These are phyloP conservation scores for Erysimum cheiranthoides DNA, from an alignment of 345 rosid genomes.

Conservation along the genomic window DNA sequence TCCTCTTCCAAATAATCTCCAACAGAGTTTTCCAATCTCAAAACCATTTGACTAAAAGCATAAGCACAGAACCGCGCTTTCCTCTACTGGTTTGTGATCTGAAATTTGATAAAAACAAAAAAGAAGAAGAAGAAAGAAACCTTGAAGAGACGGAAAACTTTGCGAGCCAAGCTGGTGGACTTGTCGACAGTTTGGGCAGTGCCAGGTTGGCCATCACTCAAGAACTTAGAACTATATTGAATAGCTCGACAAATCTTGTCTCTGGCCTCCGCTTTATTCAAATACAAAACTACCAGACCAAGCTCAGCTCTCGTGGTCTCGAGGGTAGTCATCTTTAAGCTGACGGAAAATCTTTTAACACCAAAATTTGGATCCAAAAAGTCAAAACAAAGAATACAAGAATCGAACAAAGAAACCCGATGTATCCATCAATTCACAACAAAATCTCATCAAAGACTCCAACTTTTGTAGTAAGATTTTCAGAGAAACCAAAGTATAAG, in stretches of 20 bases:
- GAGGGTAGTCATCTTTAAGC: slow-evolving; percentile 56
- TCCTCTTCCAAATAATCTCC: neutral
- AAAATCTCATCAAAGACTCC: neutral
- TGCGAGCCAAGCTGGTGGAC: slow-evolving; percentile 91
- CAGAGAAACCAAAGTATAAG: slow-evolving; percentile 13
- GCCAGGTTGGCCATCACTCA: slow-evolving; percentile 87
- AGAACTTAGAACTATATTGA: slow-evolving; percentile 91
- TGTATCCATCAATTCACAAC: neutral
- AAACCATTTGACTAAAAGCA: neutral
- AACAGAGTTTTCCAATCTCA: neutral
- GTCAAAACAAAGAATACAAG: neutral
- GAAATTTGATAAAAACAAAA: neutral
- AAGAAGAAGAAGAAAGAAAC: slow-evolving; percentile 39
- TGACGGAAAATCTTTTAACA: neutral
- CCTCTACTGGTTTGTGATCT: neutral
- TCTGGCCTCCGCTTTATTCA: slow-evolving; percentile 97
- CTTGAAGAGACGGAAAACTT: slow-evolving; percentile 96
- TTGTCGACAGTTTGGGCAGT: slow-evolving; percentile 94
- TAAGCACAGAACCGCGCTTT: neutral
- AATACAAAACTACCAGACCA: slow-evolving; percentile 76
- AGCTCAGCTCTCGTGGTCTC: slow-evolving; percentile 94
- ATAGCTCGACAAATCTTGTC: slow-evolving; percentile 99
- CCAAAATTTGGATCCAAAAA: neutral
- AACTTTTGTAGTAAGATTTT: neutral
- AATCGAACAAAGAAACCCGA: neutral